Evolutionary conservation across 1,139 yeast species (phyloP).

Genomic region (Magnusiomyces paraingens): DNA sequence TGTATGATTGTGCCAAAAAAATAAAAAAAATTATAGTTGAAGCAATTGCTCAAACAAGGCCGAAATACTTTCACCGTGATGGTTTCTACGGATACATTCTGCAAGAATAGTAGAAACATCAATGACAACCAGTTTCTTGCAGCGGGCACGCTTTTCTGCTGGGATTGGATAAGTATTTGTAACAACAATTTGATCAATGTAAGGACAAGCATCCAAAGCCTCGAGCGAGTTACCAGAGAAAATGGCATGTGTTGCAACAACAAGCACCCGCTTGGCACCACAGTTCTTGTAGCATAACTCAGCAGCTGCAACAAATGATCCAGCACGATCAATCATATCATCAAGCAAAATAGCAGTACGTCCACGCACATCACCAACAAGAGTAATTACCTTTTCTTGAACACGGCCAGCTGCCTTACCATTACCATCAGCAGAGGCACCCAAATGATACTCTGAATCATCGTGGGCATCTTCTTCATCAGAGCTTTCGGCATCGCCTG

Average conservation of each 20-base stretch:
- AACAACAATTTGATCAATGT: slow-evolving; percentile 83
- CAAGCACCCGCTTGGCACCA: slow-evolving; percentile 87
- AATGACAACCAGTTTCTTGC: slow-evolving; percentile 70
- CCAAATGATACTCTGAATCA: slow-evolving; percentile 27
- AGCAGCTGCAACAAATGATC: slow-evolving; percentile 92
- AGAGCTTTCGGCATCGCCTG: slow-evolving; percentile 73
- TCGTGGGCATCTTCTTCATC: slow-evolving; percentile 60
- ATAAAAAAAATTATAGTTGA: slow-evolving; percentile 36
- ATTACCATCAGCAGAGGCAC: neutral
- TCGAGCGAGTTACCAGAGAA: slow-evolving; percentile 85
- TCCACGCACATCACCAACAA: slow-evolving; percentile 91
- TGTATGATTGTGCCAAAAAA: too few species aligned
- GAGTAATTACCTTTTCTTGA: slow-evolving; percentile 85
- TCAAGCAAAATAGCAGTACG: slow-evolving; percentile 91
- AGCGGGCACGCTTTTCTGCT: slow-evolving; percentile 48
- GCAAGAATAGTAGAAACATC: slow-evolving; percentile 95
- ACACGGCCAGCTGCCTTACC: slow-evolving; percentile 23
- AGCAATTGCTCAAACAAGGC: slow-evolving; percentile 85
- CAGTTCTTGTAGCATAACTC: slow-evolving; percentile 92
- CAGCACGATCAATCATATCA: slow-evolving; percentile 95
- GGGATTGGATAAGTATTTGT: slow-evolving; percentile 94
- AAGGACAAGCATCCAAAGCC: slow-evolving; percentile 65
- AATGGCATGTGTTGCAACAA: slow-evolving; percentile 93
- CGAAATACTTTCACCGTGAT: slow-evolving; percentile 92
- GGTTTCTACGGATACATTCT: slow-evolving; percentile 97